Percentiles rank a stretch among this genome's conserved stretches.
These are phyloP conservation scores for Hsuehochloa calcarea DNA, from an alignment of 176 grass and related monocot species.

Conservation along the genomic window DNA sequence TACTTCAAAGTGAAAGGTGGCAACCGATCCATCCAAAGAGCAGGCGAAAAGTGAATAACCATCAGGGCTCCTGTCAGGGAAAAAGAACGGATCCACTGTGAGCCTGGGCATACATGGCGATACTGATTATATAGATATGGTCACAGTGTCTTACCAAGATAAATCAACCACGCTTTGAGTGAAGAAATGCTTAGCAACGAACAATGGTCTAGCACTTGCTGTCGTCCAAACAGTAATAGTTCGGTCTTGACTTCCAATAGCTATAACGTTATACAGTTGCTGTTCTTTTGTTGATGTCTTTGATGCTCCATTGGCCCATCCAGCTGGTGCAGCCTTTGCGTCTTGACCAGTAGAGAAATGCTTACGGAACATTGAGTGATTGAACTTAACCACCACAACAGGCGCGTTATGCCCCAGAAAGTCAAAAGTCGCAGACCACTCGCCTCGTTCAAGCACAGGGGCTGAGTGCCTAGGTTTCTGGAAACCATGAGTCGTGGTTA, in stretches of 20 bases:
- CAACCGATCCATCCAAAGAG: slow-evolving; percentile 91
- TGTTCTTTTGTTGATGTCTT: slow-evolving; percentile 61
- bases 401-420: slow-evolving; percentile 97
- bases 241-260: slow-evolving; percentile 97
- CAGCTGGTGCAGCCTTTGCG: slow-evolving; percentile 53
- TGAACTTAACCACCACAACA: slow-evolving; percentile 92
- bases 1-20: slow-evolving; percentile 88
- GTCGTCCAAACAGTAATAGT: slow-evolving; percentile 99
- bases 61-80: slow-evolving; percentile 85
- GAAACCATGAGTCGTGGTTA: slow-evolving; percentile 97
- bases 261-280: slow-evolving; percentile 96
- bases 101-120: slow-evolving; percentile 21
- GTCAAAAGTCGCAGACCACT: slow-evolving; percentile 99
- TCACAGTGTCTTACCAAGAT: slow-evolving; percentile 66
- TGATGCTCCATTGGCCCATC: slow-evolving; percentile 83
- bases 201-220: slow-evolving; percentile 83
- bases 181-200: slow-evolving; percentile 99
- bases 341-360: slow-evolving; percentile 60
- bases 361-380: slow-evolving; percentile 95
- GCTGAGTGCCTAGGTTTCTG: slow-evolving; percentile 98
- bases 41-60: slow-evolving; percentile 95
- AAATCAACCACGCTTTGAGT: slow-evolving; percentile 97
- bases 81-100: slow-evolving; percentile 9
- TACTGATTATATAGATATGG: neutral
- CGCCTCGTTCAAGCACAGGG: slow-evolving; percentile 90